phyloP scores from a whole-genome alignment of 768 basidiomycete species.

The Russula virescens region DNA sequence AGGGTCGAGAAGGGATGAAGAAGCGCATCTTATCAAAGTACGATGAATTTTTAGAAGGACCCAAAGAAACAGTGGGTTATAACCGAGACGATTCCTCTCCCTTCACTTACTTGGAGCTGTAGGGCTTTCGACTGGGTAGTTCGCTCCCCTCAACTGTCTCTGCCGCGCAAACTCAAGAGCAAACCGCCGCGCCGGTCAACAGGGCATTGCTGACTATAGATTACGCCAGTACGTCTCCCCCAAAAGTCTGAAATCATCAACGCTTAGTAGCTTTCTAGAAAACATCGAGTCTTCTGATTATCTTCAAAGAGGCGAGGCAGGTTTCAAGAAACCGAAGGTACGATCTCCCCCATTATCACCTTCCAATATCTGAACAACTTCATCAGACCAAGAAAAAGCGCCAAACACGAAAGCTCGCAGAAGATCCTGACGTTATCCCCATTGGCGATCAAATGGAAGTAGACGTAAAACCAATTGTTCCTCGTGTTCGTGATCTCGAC shows the following conservation, averaged over 20 bases:
- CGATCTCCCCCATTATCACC: constrained; percentile 15
- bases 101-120: constrained; percentile 5
- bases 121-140: constrained; percentile 87
- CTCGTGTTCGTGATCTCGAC: constrained; percentile 68
- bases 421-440: constrained; percentile 44
- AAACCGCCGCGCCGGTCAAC: constrained; percentile 59
- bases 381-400: constrained; percentile 90
- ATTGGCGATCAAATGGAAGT: constrained; percentile 67
- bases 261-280: constrained; percentile 44
- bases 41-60: constrained; percentile 81
- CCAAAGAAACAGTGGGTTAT: constrained; percentile 55
- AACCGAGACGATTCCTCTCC: neutral
- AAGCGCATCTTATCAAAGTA: constrained; percentile 85
- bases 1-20: constrained; percentile 72
- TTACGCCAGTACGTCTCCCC: constrained; percentile 68
- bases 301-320: constrained; percentile 81
- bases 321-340: constrained; percentile 94
- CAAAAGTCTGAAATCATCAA: neutral
- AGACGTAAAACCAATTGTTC: constrained; percentile 65
- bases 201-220: constrained; percentile 80
- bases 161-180: constrained; percentile 40
- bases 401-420: constrained; percentile 56
- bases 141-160: constrained; percentile 39
- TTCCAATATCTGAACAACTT: neutral
- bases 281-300: constrained; percentile 86